These are phyloP conservation scores for Coelastrella sp. DNA, from an alignment of 139 green algal genomes.

Conservation along the genomic window DNA sequence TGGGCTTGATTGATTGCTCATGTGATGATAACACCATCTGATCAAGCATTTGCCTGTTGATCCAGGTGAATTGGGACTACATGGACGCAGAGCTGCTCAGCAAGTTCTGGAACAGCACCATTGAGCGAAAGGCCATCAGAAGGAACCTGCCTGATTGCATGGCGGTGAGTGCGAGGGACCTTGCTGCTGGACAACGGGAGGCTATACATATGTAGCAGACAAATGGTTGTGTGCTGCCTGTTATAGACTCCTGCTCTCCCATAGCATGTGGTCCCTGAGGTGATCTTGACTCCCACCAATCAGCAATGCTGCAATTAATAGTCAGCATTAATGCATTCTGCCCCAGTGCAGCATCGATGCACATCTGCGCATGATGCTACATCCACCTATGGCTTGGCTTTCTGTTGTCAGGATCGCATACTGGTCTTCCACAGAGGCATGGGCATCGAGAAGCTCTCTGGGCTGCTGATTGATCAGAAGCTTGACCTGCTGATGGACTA, in stretches of 20 bases:
- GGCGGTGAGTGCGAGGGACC: conserved; percentile 42
- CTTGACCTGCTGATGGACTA: conserved; percentile 69
- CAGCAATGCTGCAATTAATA: background rate
- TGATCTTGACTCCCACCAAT: too few species aligned
- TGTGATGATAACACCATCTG: too few species aligned
- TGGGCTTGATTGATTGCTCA: background rate
- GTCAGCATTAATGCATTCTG: too few species aligned
- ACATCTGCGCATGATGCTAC: too few species aligned
- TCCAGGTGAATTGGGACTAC: conserved; percentile 65
- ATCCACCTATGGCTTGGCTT: background rate
- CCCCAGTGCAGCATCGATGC: too few species aligned
- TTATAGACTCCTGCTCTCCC: too few species aligned
- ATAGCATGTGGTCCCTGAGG: too few species aligned
- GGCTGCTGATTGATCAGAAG: conserved; percentile 79
- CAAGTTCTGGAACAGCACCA: conserved; percentile 61
- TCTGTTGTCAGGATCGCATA: conserved; percentile 69
- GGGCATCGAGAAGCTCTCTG: conserved; percentile 53
- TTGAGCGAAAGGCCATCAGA: conserved; percentile 22
- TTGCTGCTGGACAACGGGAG: too few species aligned
- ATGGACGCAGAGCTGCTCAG: conserved; percentile 69
- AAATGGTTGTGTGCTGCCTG: too few species aligned
- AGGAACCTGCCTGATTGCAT: conserved; percentile 38
- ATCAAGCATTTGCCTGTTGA: background rate
- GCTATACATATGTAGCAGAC: too few species aligned
- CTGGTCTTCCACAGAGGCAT: conserved; percentile 76